These are phyloP conservation scores for Flaveria floridana DNA, from an alignment of 140 eudicot genomes.

Conservation along the genomic window DNA sequence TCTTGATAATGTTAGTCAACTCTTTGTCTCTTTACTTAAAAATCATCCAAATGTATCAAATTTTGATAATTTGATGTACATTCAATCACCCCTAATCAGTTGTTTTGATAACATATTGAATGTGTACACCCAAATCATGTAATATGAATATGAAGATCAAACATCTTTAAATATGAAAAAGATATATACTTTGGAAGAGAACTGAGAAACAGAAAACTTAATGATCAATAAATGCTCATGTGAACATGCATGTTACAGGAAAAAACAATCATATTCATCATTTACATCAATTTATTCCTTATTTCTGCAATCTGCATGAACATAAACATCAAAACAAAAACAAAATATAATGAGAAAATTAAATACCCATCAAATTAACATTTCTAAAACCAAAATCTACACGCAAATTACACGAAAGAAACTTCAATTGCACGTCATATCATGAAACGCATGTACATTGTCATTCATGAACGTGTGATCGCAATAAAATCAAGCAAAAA, in stretches of 20 bases:
- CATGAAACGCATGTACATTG: constrained; percentile 1
- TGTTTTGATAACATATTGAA: neutral
- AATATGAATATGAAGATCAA: neutral
- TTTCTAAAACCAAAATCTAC: neutral
- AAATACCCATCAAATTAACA: too few relatives aligned
- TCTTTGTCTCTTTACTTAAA: too few relatives aligned
- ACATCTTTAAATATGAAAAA: neutral
- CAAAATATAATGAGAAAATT: neutral
- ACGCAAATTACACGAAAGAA: neutral
- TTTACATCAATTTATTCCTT: neutral
- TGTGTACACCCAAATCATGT: neutral
- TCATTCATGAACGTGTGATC: constrained; percentile 1
- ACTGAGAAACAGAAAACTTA: neutral
- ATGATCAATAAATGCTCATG: neutral
- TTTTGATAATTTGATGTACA: neutral
- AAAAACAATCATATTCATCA: constrained; percentile 2
- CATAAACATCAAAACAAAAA: constrained; percentile 5
- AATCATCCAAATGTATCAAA: neutral
- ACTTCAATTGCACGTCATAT: constrained; percentile 4
- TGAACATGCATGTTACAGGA: constrained; percentile 15
- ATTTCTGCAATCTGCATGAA: constrained; percentile 22
- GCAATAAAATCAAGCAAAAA: neutral
- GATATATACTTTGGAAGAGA: neutral
- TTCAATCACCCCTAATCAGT: neutral
- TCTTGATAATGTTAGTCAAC: neutral